phyloP scores from a whole-genome alignment of 768 basidiomycete genomes.

The Mycena vitilis region DNA sequence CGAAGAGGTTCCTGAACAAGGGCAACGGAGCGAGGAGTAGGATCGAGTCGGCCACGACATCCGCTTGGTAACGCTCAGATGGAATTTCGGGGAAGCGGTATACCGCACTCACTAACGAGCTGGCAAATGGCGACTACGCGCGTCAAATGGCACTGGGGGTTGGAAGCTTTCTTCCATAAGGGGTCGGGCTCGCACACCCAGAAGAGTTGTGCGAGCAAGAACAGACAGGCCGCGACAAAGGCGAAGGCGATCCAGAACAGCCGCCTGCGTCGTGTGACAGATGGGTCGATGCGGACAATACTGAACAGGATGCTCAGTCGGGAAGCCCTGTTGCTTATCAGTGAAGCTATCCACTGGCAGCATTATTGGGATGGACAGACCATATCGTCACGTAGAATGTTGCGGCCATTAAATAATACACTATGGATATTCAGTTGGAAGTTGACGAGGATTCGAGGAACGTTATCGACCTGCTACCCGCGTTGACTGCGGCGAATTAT shows the following conservation, averaged over 20 bases:
- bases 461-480: conserved; percentile 21
- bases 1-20: conserved; percentile 56
- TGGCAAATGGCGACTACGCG: conserved; percentile 64
- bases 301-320: conserved; percentile 67
- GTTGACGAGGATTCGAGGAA: neutral
- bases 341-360: neutral
- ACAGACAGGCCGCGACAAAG: conserved; percentile 43
- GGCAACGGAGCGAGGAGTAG: conserved; percentile 59
- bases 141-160: conserved; percentile 57
- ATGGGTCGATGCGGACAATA: conserved; percentile 63
- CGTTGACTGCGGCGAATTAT: conserved; percentile 14
- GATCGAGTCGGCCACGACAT: conserved; percentile 57
- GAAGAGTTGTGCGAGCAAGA: conserved; percentile 58
- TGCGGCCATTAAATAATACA: conserved; percentile 50
- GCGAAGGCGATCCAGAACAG: conserved; percentile 46
- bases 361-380: conserved; percentile 4
- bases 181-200: conserved; percentile 55
- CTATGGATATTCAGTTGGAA: conserved; percentile 9
- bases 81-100: too few relatives aligned
- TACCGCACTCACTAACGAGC: conserved; percentile 57
- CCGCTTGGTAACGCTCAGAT: conserved; percentile 49
- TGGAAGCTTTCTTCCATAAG: conserved; percentile 50
- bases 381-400: conserved; percentile 54
- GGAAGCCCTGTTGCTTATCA: conserved; percentile 43
- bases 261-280: conserved; percentile 39